Percentiles rank a stretch among this genome's conserved stretches.
Conservation (phyloP, 805 yeast species). For the Myxozyma neglecta region DNA sequence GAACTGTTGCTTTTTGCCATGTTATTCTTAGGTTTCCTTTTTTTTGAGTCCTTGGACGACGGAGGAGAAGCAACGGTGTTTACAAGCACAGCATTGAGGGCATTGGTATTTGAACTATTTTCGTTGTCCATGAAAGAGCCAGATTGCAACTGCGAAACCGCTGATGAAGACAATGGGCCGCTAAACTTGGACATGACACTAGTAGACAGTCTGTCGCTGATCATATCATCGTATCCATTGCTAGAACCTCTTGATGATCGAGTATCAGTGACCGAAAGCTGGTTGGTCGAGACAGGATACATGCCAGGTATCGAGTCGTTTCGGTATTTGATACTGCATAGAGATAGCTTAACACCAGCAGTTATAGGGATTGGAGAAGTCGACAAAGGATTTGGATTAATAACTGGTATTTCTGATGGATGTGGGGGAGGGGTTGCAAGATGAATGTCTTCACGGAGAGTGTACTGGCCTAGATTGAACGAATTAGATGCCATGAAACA, state of each 20-base stretch:
- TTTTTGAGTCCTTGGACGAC: slow-evolving; percentile 19
- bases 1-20: slow-evolving; percentile 44
- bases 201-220: slow-evolving; percentile 7
- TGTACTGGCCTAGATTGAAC: slow-evolving; percentile 24
- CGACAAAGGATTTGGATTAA: slow-evolving; percentile 41
- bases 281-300: slow-evolving; percentile 15
- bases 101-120: slow-evolving; percentile 1
- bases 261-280: background rate
- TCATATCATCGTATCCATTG: background rate
- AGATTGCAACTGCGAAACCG: slow-evolving; percentile 19
- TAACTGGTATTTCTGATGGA: slow-evolving; percentile 41
- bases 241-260: slow-evolving; percentile 5
- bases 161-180: slow-evolving; percentile 1
- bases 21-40: slow-evolving; percentile 40
- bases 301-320: slow-evolving; percentile 13
- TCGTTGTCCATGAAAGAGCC: slow-evolving; percentile 7
- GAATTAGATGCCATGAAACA: background rate
- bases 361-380: slow-evolving; percentile 36
- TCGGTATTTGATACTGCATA: slow-evolving; percentile 23
- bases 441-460: slow-evolving; percentile 31
- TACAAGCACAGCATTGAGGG: slow-evolving; percentile 17
- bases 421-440: slow-evolving; percentile 45
- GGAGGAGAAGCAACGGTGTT: slow-evolving; percentile 17
- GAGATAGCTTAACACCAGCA: slow-evolving; percentile 34
- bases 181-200: slow-evolving; percentile 3